phyloP scores from a whole-genome alignment of 495 filamentous ascomycete species.

The Penicillium taxi region DNA sequence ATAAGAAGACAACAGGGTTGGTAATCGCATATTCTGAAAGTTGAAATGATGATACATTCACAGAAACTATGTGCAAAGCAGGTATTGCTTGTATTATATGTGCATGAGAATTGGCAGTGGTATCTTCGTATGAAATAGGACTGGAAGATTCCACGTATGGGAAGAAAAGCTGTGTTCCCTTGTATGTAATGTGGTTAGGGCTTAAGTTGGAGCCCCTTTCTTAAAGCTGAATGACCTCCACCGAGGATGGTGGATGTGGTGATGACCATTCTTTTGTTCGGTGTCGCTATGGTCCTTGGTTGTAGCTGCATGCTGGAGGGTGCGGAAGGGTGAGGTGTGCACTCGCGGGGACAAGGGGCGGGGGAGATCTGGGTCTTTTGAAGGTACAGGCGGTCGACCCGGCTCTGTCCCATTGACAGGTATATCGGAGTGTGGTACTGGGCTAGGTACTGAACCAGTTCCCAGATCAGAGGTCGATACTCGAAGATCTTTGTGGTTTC shows the following conservation, averaged over 20 bases:
- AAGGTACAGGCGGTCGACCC: conserved; percentile 6
- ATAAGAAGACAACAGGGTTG: conserved; percentile 1
- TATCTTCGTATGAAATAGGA: conserved; percentile 17
- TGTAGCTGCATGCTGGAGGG: too few relatives aligned
- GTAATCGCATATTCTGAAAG: conserved; percentile 13
- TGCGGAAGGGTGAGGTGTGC: not conserved
- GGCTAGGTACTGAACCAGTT: conserved; percentile 7
- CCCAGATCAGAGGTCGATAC: conserved; percentile 26
- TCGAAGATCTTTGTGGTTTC: conserved; percentile 32
- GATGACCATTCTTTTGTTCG: conserved; percentile 2
- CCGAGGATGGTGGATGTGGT: conserved; percentile 4
- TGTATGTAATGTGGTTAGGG: conserved; percentile 5
- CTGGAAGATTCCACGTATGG: conserved; percentile 9
- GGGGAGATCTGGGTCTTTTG: conserved; percentile 9
- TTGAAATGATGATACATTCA: conserved; percentile 33
- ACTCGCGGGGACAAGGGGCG: conserved; percentile 10
- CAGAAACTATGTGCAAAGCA: conserved; percentile 30
- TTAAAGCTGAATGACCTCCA: conserved; percentile 27
- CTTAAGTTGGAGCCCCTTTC: conserved; percentile 17
- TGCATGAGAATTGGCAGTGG: conserved; percentile 16
- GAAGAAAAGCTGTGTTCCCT: conserved; percentile 16
- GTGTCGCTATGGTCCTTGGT: too few relatives aligned
- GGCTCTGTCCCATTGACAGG: conserved; percentile 7
- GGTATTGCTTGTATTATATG: conserved; percentile 21
- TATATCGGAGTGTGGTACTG: conserved; percentile 15